These are phyloP conservation scores for Morella rubra DNA, from an alignment of 306 rosid species.

Conservation along the genomic window DNA sequence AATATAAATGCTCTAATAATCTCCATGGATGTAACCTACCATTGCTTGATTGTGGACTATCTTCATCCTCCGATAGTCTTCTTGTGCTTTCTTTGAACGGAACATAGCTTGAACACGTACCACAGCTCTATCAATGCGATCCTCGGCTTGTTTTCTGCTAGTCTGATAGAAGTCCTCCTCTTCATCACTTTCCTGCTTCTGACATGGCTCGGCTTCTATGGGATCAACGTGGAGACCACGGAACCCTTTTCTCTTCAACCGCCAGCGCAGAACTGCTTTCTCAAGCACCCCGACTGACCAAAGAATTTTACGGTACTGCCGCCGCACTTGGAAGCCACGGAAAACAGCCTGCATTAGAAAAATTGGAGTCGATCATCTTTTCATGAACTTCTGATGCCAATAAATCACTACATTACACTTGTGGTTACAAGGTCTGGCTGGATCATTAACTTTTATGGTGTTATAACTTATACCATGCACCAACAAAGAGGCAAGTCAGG, in stretches of 20 bases:
- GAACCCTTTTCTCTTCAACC: constrained; percentile 80
- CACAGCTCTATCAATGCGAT: constrained; percentile 76
- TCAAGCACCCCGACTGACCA: constrained; percentile 95
- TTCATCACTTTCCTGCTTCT: constrained; percentile 43
- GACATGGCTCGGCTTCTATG: constrained; percentile 27
- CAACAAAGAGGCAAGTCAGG: background rate
- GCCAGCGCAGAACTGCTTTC: constrained; percentile 92
- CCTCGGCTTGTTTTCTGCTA: constrained; percentile 82
- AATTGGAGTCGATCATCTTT: constrained; percentile 25
- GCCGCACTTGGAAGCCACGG: constrained; percentile 71
- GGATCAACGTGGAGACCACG: constrained; percentile 75
- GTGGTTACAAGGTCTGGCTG: background rate
- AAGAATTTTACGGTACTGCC: constrained; percentile 71
- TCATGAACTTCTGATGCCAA: constrained; percentile 13
- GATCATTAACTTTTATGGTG: no score
- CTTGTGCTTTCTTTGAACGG: constrained; percentile 89
- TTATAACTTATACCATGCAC: no score
- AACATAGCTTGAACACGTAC: constrained; percentile 85
- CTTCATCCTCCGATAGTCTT: constrained; percentile 89
- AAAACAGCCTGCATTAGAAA: constrained; percentile 74
- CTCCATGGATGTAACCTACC: constrained; percentile 39
- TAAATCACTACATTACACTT: background rate
- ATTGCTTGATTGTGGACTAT: constrained; percentile 62
- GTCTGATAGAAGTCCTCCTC: constrained; percentile 78
- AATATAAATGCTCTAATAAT: no score